Conservation (phyloP, 495 filamentous ascomycete species). For the Opeltia flavorubescens region DNA sequence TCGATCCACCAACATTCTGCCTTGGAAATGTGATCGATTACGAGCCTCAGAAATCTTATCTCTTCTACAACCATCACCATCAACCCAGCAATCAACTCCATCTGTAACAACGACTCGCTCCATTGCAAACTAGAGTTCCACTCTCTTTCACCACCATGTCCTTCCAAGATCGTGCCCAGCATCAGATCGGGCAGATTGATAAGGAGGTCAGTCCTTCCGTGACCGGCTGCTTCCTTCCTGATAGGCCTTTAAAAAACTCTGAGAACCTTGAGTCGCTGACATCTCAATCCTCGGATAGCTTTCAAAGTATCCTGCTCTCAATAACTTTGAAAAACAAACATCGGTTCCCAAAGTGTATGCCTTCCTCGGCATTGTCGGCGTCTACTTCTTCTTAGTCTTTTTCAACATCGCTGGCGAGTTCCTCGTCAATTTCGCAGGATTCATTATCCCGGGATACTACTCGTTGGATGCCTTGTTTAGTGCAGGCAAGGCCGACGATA, state of each 20-base stretch:
- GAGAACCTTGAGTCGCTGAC: constrained; percentile 8
- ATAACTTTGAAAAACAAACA: constrained; percentile 94
- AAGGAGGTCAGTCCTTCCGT: constrained; percentile 67
- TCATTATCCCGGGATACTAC: constrained; percentile 90
- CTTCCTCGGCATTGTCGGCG: constrained; percentile 64
- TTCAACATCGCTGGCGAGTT: constrained; percentile 98
- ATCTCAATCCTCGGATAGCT: constrained; percentile 43
- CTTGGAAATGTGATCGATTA: no score
- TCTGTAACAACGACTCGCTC: neutral
- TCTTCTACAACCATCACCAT: neutral
- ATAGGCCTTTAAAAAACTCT: constrained; percentile 3
- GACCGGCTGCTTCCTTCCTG: constrained; percentile 14
- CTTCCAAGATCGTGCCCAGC: constrained; percentile 84
- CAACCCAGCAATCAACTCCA: neutral
- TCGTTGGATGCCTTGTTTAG: constrained; percentile 85
- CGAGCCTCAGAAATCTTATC: no score
- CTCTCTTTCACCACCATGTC: constrained; percentile 24
- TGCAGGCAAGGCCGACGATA: constrained; percentile 69
- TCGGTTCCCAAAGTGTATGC: constrained; percentile 92
- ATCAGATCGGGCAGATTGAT: constrained; percentile 81
- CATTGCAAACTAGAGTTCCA: neutral
- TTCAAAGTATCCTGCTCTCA: constrained; percentile 86
- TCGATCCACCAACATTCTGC: no score
- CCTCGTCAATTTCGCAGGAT: constrained; percentile 92
- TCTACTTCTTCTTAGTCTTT: constrained; percentile 98